Evolutionary conservation across 352 stramenopile species (phyloP), one percentile per base, ranked within the genome.

Genomic region (Globisporangium solare): DNA sequence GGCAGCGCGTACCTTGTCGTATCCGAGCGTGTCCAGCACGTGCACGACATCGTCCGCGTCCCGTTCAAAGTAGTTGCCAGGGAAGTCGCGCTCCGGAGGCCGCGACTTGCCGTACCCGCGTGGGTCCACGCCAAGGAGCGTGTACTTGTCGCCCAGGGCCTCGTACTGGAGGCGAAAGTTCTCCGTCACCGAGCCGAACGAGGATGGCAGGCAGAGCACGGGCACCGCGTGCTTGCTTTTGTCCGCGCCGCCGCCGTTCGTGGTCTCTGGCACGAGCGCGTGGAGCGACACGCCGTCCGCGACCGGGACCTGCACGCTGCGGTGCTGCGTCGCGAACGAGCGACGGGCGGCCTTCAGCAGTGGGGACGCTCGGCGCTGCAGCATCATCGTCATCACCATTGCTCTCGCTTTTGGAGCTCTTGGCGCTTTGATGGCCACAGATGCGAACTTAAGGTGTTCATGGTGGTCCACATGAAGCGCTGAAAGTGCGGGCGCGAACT

Each of bases 31-130:
- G 55, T 92, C 74, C 66, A 83, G 79, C 24, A 63, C 74, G 32
- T 70, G 75, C 18, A 81, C 56, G 13, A 89, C 74, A n/a, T 94
- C 81, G 11, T 89, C 73, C 0, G 79, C 81, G 48, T 94, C 76
- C 8, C 76, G 74, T 57, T 91, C 74, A 54, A 94, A 76, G 46
- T 83, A 82, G 20, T 66, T 59, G n/a, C 54, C 46, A 0, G 79
- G 76, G 42, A 83, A 83, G 18, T 86, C 74, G 17, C 65, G 68
- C 42, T 70, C 58, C 0, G 74, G 71, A 12, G 71, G 66, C 8
- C 74, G 74, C 6, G 71, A 81, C 54, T 67, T 64, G 31, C 74
- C 74, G 58, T 83, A 83, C 40, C 74, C 74, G 47, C 82, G 79
- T 32, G 72, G 68, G 31, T 94, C 73, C n/a, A 94, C 67, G 27